Evolutionary conservation across 148 eudicot species (phyloP).

Genomic region (Spergularia bocconei): DNA sequence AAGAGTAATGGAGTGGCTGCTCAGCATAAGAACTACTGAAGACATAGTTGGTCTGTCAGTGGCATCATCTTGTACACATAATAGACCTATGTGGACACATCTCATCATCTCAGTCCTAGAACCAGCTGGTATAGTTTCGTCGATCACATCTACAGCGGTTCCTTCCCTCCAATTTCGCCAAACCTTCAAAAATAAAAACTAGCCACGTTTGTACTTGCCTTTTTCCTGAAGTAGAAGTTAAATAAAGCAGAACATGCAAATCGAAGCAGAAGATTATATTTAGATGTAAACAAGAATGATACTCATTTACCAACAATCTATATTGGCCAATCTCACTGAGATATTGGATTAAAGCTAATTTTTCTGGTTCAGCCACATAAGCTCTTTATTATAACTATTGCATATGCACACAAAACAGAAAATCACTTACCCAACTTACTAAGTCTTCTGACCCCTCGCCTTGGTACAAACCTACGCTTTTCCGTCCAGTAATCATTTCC

Average conservation of each 20-base stretch:
- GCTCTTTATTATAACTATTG: too few relatives aligned
- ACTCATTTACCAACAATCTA: too few relatives aligned
- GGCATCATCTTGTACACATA: slow-evolving; percentile 36
- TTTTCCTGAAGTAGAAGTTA: neutral
- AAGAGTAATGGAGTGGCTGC: slow-evolving; percentile 27
- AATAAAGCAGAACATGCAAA: too few relatives aligned
- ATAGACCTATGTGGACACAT: slow-evolving; percentile 34
- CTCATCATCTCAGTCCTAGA: slow-evolving; percentile 26
- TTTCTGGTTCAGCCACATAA: neutral
- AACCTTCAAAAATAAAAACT: slow-evolving; percentile 20
- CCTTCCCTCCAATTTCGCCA: slow-evolving; percentile 42
- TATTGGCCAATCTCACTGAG: neutral
- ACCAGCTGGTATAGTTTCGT: slow-evolving; percentile 12
- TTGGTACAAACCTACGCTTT: slow-evolving; percentile 3
- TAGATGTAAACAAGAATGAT: too few relatives aligned
- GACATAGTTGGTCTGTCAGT: slow-evolving; percentile 41
- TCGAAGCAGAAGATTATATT: too few relatives aligned
- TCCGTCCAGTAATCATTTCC: slow-evolving; percentile 46
- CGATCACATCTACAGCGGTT: slow-evolving; percentile 23
- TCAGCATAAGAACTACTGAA: slow-evolving; percentile 36
- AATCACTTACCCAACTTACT: slow-evolving; percentile 18
- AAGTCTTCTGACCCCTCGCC: slow-evolving; percentile 15
- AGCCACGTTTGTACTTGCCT: neutral
- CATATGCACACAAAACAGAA: neutral
- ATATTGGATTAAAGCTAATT: neutral